Percentiles rank a stretch among this genome's conserved stretches.
These are phyloP conservation scores for Scedosporium dehoogii DNA, from an alignment of 2,329 filamentous ascomycete genomes.

Conservation along the genomic window DNA sequence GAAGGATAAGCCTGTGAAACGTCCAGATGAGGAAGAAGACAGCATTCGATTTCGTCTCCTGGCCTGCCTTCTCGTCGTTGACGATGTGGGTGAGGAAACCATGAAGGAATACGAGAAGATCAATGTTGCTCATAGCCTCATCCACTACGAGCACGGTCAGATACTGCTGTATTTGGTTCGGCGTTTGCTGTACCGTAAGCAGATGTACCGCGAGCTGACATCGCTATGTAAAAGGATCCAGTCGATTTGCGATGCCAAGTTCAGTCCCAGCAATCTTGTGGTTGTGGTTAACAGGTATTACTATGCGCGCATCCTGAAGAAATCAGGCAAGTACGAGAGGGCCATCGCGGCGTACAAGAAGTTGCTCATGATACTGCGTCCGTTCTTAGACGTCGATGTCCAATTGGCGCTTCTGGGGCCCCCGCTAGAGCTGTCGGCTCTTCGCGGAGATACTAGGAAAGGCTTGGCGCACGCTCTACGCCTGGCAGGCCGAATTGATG, in stretches of 20 bases:
- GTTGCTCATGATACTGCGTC: neutral
- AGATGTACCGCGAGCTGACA: neutral
- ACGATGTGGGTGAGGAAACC: neutral
- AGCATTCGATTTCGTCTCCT: neutral
- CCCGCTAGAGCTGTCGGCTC: neutral
- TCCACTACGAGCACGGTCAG: conserved; percentile 5
- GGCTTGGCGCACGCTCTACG: conserved; percentile 3
- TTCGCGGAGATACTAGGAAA: neutral
- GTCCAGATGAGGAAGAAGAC: conserved; percentile 3
- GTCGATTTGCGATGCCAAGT: conserved; percentile 1
- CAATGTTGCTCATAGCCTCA: neutral
- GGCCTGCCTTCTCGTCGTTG: neutral
- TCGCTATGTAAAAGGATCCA: conserved; percentile 3
- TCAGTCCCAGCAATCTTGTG: neutral
- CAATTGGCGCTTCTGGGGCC: neutral
- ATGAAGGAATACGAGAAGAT: neutral
- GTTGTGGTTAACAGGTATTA: conserved; percentile 2
- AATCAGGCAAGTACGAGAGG: neutral
- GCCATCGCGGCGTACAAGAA: neutral
- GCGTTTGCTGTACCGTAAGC: neutral
- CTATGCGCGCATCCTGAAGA: neutral
- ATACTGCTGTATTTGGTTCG: conserved; percentile 1
- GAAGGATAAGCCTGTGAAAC: neutral
- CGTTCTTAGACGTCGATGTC: neutral
- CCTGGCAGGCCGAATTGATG: neutral